Conservation (phyloP, 495 filamentous ascomycete genomes). For the Staphylotrichum longicolle region DNA sequence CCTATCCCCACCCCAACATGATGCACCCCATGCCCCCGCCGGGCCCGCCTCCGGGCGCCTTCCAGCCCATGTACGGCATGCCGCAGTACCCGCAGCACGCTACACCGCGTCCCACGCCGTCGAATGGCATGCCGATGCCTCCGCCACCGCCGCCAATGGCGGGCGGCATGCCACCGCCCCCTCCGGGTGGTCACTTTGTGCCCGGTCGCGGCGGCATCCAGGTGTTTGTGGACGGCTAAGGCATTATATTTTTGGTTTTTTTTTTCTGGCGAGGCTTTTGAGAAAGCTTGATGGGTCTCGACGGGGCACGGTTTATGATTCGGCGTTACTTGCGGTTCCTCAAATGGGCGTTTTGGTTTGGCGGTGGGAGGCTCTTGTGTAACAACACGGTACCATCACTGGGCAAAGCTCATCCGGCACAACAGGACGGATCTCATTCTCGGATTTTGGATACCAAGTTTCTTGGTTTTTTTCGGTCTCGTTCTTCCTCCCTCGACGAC, state of each 20-base stretch:
- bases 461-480: neutral
- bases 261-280: neutral
- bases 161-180: neutral
- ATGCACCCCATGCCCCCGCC: conserved; percentile 2
- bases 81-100: conserved; percentile 2
- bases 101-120: neutral
- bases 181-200: conserved; percentile 14
- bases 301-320: neutral
- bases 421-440: conserved; percentile 10
- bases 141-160: conserved; percentile 15
- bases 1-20: neutral
- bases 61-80: conserved; percentile 19
- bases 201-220: conserved; percentile 11
- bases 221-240: conserved; percentile 20
- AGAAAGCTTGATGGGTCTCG: neutral
- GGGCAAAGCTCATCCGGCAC: neutral
- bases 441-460: neutral
- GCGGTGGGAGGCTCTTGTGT: neutral
- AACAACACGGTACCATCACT: conserved; percentile 1
- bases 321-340: conserved; percentile 3
- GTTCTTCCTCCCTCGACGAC: neutral
- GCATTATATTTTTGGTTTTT: neutral
- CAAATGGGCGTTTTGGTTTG: neutral
- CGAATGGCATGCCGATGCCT: neutral
- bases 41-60: conserved; percentile 18